Conservation (phyloP, 2,329 filamentous ascomycete genomes). For the Cyclaneusma minus region DNA sequence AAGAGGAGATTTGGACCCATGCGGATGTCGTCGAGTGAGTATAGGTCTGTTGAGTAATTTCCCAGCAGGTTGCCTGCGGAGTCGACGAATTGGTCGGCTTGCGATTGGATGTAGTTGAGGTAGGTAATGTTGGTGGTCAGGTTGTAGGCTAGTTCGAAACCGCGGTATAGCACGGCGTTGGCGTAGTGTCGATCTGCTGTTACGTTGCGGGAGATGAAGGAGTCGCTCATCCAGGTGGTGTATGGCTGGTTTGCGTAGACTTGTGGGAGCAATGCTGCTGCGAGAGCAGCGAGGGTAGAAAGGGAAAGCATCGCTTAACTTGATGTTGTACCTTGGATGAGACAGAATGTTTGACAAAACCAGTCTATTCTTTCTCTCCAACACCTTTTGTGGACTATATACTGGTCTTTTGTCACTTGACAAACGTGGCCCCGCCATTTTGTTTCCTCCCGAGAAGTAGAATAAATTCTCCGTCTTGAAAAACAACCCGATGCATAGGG, state of each 20-base stretch:
- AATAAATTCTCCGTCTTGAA: too few relatives aligned
- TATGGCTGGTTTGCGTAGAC: conserved; percentile 1
- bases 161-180: conserved; percentile 29
- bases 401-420: too few relatives aligned
- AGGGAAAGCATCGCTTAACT: conserved; percentile 1
- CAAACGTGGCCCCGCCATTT: too few relatives aligned
- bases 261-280: not conserved
- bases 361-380: too few relatives aligned
- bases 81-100: conserved; percentile 30
- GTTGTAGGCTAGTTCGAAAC: conserved; percentile 28
- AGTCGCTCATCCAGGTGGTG: conserved; percentile 25
- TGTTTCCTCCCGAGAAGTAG: too few relatives aligned
- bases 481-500: too few relatives aligned
- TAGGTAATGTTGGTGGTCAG: conserved; percentile 26
- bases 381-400: too few relatives aligned
- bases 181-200: conserved; percentile 26
- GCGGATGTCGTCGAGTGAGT: conserved; percentile 36
- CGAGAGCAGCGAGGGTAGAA: conserved; percentile 1
- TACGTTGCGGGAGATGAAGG: conserved; percentile 26
- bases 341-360: too few relatives aligned
- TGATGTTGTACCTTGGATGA: too few relatives aligned
- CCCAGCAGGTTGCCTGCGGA: conserved; percentile 28
- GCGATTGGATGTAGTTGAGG: conserved; percentile 25
- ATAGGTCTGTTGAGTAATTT: conserved; percentile 28
- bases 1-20: conserved; percentile 35